Percentiles rank a stretch among this genome's conserved stretches.
These are phyloP conservation scores for Pontederia paniculata DNA, from an alignment of 176 grass and related monocot species.

Conservation along the genomic window DNA sequence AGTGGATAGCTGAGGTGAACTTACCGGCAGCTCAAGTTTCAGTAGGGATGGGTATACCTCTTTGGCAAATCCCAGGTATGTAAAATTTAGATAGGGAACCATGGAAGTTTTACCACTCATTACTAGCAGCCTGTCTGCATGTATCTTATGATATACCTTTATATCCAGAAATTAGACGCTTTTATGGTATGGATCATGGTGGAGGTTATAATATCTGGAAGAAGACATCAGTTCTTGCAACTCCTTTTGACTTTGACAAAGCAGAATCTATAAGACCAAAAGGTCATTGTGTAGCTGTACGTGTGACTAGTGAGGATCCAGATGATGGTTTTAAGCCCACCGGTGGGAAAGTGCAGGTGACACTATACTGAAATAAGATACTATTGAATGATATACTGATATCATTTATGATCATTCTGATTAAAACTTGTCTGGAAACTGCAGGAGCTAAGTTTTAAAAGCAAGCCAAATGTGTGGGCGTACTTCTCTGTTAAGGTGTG, in stretches of 20 bases:
- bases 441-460: conserved; percentile 97
- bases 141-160: not conserved
- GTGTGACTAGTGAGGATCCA: conserved; percentile 96
- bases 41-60: conserved; percentile 94
- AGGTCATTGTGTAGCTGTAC: conserved; percentile 90
- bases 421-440: conserved; percentile 16
- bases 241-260: conserved; percentile 82
- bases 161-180: conserved; percentile 75
- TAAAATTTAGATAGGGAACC: not conserved
- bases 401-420: conserved; percentile 1
- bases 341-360: conserved; percentile 88
- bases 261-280: conserved; percentile 72
- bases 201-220: conserved; percentile 83
- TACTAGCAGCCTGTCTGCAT: not conserved
- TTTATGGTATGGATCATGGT: conserved; percentile 84
- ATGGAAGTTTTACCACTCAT: not conserved
- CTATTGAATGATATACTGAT: too few relatives aligned
- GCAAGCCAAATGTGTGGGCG: conserved; percentile 96
- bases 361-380: conserved; percentile 12
- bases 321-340: conserved; percentile 99
- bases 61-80: conserved; percentile 92
- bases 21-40: conserved; percentile 96
- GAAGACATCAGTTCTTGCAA: conserved; percentile 74
- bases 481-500: conserved; percentile 99
- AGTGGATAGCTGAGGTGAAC: conserved; percentile 99